A percentile compares a stretch with the other conserved stretches of the same genome.
These are phyloP conservation scores for Malus asiatica DNA, from an alignment of 306 rosid genomes.

Conservation along the genomic window DNA sequence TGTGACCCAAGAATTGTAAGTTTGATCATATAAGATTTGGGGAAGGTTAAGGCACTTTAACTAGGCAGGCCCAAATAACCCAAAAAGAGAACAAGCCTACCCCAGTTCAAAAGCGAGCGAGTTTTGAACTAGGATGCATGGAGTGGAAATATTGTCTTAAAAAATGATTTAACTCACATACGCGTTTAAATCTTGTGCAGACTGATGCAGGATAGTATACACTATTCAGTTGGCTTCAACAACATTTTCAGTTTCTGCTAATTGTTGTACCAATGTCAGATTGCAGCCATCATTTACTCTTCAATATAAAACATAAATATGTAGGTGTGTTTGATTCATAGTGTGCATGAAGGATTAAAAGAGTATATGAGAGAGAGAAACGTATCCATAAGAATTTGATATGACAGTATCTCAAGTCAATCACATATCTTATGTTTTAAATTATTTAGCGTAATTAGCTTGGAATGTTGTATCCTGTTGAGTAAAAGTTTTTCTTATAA, in stretches of 20 bases:
- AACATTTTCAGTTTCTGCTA: neutral
- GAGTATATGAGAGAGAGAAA: neutral
- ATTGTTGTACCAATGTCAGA: neutral
- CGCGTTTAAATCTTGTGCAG: neutral
- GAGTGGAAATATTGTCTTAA: neutral
- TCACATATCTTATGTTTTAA: no score
- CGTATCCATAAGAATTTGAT: neutral
- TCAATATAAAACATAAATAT: neutral
- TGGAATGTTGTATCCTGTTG: no score
- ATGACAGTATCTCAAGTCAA: neutral
- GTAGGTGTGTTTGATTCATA: neutral
- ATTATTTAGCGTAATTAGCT: no score
- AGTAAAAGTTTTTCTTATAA: no score
- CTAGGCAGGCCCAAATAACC: neutral
- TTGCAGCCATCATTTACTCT: neutral
- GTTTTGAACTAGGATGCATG: neutral
- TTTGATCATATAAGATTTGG: neutral
- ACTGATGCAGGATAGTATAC: neutral
- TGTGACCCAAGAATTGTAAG: neutral
- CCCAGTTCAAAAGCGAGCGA: neutral
- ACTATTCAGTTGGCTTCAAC: neutral
- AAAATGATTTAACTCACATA: neutral
- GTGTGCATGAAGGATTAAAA: neutral
- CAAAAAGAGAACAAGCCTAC: neutral
- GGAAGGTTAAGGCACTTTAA: neutral